phyloP scores from a whole-genome alignment of 352 stramenopile genomes.

The Sclerospora graminicola region DNA sequence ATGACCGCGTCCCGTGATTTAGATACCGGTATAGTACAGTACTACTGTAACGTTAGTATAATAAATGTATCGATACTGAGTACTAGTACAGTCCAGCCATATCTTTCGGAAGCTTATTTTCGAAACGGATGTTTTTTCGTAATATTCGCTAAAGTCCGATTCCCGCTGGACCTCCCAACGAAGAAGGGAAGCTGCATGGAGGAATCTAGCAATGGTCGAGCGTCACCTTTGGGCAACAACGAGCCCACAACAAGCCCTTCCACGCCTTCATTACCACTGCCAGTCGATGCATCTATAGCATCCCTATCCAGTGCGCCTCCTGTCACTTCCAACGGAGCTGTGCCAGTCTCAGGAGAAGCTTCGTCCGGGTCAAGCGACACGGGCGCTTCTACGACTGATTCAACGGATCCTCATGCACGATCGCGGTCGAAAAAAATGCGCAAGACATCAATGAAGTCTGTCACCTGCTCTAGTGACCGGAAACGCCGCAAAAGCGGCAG shows the following conservation, averaged over 20 bases:
- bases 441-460: conserved; percentile 3
- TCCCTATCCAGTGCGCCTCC: background rate
- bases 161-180: conserved; percentile 7
- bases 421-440: conserved; percentile 5
- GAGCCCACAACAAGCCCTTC: too few relatives aligned
- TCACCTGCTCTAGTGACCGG: conserved; percentile 2
- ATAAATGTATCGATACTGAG: too few relatives aligned
- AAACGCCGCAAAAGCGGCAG: conserved; percentile 15
- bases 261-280: background rate
- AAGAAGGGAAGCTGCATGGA: conserved; percentile 7
- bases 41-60: too few relatives aligned
- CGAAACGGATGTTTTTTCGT: background rate
- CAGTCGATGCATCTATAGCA: conserved; percentile 1
- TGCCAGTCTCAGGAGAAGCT: conserved; percentile 3
- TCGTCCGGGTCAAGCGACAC: background rate
- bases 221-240: too few relatives aligned
- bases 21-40: too few relatives aligned
- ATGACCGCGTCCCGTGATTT: too few relatives aligned
- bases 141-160: conserved; percentile 3
- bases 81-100: conserved; percentile 7
- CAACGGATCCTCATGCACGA: conserved; percentile 1
- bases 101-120: background rate
- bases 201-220: too few relatives aligned
- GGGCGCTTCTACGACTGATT: conserved; percentile 7
- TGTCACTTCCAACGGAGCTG: background rate